Evolutionary conservation across 1,284 basidiomycete species (phyloP).

Genomic region (Leucoagaricus sp.): DNA sequence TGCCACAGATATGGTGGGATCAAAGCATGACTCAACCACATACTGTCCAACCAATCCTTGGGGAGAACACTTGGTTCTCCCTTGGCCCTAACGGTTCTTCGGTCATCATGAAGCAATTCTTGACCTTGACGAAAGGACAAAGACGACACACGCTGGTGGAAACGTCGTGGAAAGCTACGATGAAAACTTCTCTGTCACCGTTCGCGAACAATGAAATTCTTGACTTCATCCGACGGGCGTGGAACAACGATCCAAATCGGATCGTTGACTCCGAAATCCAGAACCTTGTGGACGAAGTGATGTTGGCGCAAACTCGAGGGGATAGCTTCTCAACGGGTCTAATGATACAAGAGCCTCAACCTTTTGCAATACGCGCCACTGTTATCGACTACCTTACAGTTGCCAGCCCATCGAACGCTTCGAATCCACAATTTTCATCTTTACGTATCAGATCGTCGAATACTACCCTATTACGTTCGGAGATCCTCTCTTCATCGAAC

Average conservation of each 20-base stretch:
- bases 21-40: neutral
- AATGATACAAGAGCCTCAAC: slow-evolving; percentile 7
- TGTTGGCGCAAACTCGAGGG: slow-evolving; percentile 1
- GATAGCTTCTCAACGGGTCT: slow-evolving; percentile 1
- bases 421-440: slow-evolving; percentile 1
- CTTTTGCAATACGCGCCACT: slow-evolving; percentile 3
- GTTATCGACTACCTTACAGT: slow-evolving; percentile 1
- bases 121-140: slow-evolving; percentile 7
- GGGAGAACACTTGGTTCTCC: slow-evolving; percentile 1
- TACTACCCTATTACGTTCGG: slow-evolving; percentile 6
- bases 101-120: slow-evolving; percentile 8
- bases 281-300: neutral
- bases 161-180: neutral
- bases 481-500: neutral
- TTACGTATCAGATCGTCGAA: slow-evolving; percentile 5
- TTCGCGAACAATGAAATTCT: slow-evolving; percentile 3
- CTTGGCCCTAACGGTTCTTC: slow-evolving; percentile 2
- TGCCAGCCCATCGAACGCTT: neutral
- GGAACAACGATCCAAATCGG: slow-evolving; percentile 10
- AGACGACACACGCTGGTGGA: slow-evolving; percentile 3
- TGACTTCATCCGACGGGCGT: slow-evolving; percentile 1
- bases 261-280: slow-evolving; percentile 8
- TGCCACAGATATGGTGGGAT: slow-evolving; percentile 10
- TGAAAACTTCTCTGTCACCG: neutral
- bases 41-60: neutral